Base-by-base conservation (phyloP, 2,329 filamentous ascomycete genomes). In the Bipolaris sorokiniana region DNA sequence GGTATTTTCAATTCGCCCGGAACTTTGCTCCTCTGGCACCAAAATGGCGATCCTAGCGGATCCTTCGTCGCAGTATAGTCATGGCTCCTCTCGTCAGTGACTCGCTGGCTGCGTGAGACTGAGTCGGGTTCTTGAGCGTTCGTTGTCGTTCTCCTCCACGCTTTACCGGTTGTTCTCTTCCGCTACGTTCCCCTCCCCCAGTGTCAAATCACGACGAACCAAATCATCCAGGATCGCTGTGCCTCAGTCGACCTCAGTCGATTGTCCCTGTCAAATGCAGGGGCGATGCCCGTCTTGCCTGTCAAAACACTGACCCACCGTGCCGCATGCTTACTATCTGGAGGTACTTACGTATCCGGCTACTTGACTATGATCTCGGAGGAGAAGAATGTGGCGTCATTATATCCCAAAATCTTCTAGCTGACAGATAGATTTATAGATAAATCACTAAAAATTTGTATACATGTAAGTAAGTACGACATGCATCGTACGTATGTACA, bases 1-100 rank as follows among this genome's bases (percentile, higher is more conserved):
- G 18, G 20, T 28, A 18, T 22, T 23, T 33, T 33, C 15, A n/a
- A 56, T 56, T 56, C 41, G 53, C 20, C 15, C 53, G 53, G 48
- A 41, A 28, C 33, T 26, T 51, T 23, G 15, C 3, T 9, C 42
- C 41, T 15, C 16, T 16, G 7, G 45, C 45, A 48, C 11, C 33
- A 48, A 15, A 42, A 5, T 5, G 16, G 23, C 48, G 38, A 51
- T 51, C 38, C 18, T 9, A 26, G 20, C 7, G 13, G 13, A 51
- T 40, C 38, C 38, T 26, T 44, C 16, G 38, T 51, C n/a, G 48
- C 36, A 26, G 48, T 23, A 22, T 34, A 41, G 48, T 15, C 37
- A 40, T 50, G 48, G 26, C 37, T 22, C 15, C n/a, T 9, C 33
- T 44, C n/a, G 48, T 7, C 31, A 11, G 11, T 22, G 16, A 15